Base-by-base conservation (phyloP, 2,329 filamentous ascomycete species). In the Cytospora piceicola region DNA sequence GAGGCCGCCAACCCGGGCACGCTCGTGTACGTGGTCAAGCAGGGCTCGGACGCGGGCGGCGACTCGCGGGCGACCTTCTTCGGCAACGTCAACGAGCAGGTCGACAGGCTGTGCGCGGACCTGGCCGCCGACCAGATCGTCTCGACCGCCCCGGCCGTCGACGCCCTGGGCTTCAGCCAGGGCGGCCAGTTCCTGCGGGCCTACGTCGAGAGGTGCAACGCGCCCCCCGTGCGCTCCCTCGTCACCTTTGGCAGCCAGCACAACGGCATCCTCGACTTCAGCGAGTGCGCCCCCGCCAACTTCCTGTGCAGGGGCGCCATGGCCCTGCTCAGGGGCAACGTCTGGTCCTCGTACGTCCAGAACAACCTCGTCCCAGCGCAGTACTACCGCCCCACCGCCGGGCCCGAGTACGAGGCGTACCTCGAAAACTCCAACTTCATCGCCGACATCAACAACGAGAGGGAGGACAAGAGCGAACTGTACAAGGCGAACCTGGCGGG, bases 391-490 rank as follows among this genome's bases (percentile, higher is more conserved):
- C 87, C 94, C 70, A 85, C 86, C 42, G 52, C 39, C 61, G 61
- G 52, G 53, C 75, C 79, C 65, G 80, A 93, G 75, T 78, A 93
- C 76, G 85, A 88, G 0, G 78, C 82, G 34, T 99, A 98, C 75
- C 85, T 98, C 24, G 86, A 89, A 70, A 76, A 87, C 74, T 95
- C 91, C 72, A 94, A 94, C 75, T 97, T 96, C 77, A 82, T 99
- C 11, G 95, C 94, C 12, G 94, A 98, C 75, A 90, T 98, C 79
- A 99, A 99, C 79, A 98, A 98, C 76, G 95, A 99, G 84, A 85
- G 94, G 14, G 69, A 70, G 58, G 68, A 80, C 63, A 96, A 96
- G 85, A 97, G 93, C 73, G 73, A 78, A 42, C 83, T 79, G 15
- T 99, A 98, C 77, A 88, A 85, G 74, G 77, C 84, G 71, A 91